Percentiles rank a stretch among this genome's conserved stretches.
phyloP scores from a whole-genome alignment of 495 filamentous ascomycete genomes.

The Evernia prunastri region DNA sequence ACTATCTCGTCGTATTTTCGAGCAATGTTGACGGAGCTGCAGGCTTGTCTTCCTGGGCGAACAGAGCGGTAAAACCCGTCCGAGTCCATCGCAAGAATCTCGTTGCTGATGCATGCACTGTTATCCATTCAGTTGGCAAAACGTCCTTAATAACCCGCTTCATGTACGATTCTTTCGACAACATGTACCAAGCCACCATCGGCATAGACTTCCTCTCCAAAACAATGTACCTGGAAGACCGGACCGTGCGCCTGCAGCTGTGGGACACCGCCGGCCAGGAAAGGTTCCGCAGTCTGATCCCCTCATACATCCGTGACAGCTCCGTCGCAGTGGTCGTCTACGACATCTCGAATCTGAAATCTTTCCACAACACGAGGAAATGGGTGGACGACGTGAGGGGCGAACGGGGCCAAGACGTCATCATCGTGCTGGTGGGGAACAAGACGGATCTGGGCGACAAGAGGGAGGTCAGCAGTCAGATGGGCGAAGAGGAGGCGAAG shows the following conservation, averaged over 20 bases:
- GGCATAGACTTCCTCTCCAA: constrained; percentile 99
- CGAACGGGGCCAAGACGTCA: constrained; percentile 95
- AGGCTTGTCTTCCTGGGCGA: constrained; percentile 96
- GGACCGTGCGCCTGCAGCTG: constrained; percentile 92
- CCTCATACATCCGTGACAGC: constrained; percentile 95
- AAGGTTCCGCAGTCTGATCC: constrained; percentile 91
- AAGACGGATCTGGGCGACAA: constrained; percentile 98
- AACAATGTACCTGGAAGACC: constrained; percentile 99
- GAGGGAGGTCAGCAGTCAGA: constrained; percentile 81
- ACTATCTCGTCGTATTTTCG: constrained; percentile 8
- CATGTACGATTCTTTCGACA: constrained; percentile 99
- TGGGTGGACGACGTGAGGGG: constrained; percentile 98
- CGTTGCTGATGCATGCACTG: constrained; percentile 8
- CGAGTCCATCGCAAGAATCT: constrained; percentile 14
- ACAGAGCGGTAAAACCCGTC: constrained; percentile 73
- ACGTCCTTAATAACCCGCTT: constrained; percentile 97
- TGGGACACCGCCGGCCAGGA: constrained; percentile 99
- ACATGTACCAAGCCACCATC: constrained; percentile 99
- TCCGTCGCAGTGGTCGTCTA: constrained; percentile 97
- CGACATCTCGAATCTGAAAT: constrained; percentile 94
- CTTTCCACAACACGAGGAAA: constrained; percentile 95
- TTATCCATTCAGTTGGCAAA: constrained; percentile 69
- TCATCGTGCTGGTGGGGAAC: constrained; percentile 96
- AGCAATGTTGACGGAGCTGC: constrained; percentile 18
- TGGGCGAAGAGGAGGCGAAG: constrained; percentile 98